Evolutionary conservation across 2,329 filamentous ascomycete species (phyloP), one percentile per base, ranked within the genome.

Genomic region (Talaromyces sp.): DNA sequence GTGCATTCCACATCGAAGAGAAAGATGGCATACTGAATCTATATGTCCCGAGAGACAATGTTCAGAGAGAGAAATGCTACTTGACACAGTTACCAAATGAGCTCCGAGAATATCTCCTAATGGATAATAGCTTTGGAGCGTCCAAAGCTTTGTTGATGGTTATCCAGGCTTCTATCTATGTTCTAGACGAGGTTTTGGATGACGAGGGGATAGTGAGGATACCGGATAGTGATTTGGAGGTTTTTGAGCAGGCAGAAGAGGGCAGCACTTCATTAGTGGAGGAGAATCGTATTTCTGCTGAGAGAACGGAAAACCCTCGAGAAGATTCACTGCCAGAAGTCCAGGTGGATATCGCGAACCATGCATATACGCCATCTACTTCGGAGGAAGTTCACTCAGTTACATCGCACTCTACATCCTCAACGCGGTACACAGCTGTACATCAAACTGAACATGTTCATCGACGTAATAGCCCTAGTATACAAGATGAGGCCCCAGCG

Each of bases 31-130:
- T 16, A 49, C 45, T 60, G 13, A 27, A 33, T 19, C 58, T 60
- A 11, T 60, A 35, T 49, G 58, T 60, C 14, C 58, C 58, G n/a
- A 60, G 58, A 37, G 41, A 60, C 9, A 47, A 22, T 33, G 27
- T 11, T 3, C 39, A 60, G 10, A 33, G 58, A 49, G 39, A 60
- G 27, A 60, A 60, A 49, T 60, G 58, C 58, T 60, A 49, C 31
- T 45, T 60, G 27, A 60, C 58, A 8, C 58, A 60, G 16, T 60
- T 60, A 33, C 58, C 58, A 24, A 60, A 60, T 7, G 58, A 43
- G 13, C 41, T 60, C 8, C 19, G 14, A 22, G 6, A 19, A 22
- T 60, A 60, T 22, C 58, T 60, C 31, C 10, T 60, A n/a, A 22
- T 16, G 13, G 47, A 50, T 3, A 45, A 60, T n/a, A 14, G 45